phyloP scores from a whole-genome alignment of 73 alveolate species.

The Paramecium octaurelia region DNA sequence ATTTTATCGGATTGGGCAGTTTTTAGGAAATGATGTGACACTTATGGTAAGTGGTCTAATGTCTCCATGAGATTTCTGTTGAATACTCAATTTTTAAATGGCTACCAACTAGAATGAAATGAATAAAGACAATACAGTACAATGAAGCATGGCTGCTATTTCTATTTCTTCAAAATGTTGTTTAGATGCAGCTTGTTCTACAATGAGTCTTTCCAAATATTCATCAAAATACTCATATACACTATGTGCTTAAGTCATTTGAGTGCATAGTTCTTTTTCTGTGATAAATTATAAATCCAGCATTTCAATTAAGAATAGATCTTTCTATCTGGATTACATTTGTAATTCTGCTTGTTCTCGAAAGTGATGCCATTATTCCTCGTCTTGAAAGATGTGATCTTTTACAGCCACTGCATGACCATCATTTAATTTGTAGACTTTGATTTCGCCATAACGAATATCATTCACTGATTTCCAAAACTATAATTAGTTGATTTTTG shows the following conservation, averaged over 20 bases:
- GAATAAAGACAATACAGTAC: neutral
- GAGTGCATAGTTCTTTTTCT: constrained; percentile 9
- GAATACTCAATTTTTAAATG: neutral
- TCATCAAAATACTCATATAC: constrained; percentile 10
- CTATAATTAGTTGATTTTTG: neutral
- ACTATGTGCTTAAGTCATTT: constrained; percentile 16
- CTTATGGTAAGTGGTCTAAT: neutral
- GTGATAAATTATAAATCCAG: neutral
- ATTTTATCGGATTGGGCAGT: neutral
- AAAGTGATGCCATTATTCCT: neutral
- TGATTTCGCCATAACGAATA: neutral
- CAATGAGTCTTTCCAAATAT: neutral
- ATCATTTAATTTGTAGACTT: neutral
- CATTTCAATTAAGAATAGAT: neutral
- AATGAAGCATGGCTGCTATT: neutral
- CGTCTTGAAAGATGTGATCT: neutral
- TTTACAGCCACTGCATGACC: constrained; percentile 3
- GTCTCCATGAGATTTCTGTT: neutral
- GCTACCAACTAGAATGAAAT: neutral
- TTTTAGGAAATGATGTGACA: neutral
- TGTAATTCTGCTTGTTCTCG: neutral
- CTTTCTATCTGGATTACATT: neutral
- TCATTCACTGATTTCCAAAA: neutral
- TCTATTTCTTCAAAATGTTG: constrained; percentile 3
- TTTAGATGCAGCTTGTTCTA: neutral